Percentiles rank a stretch among this genome's conserved stretches.
Evolutionary conservation across 345 rosid species (phyloP).

Genomic region (Eucalyptus lansdowneana): DNA sequence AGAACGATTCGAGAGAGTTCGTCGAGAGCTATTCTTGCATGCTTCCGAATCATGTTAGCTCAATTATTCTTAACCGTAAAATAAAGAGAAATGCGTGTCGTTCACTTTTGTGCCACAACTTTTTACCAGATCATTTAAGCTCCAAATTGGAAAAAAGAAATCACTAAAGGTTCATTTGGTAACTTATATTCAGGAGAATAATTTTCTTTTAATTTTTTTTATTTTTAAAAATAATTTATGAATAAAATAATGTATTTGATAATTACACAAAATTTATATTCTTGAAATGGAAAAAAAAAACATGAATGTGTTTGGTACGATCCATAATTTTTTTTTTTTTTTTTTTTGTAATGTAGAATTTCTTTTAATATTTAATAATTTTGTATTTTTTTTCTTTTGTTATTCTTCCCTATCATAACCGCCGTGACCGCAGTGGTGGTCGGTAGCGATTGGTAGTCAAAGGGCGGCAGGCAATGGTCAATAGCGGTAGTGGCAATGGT

Average conservation of each 20-base stretch:
- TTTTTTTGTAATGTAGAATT: too few species aligned
- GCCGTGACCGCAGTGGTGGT: accelerated
- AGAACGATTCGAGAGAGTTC: not conserved
- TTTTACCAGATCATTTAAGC: accelerated
- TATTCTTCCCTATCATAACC: accelerated
- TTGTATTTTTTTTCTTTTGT: too few species aligned
- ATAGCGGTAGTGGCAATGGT: accelerated
- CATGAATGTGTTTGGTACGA: accelerated
- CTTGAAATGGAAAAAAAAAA: too few species aligned
- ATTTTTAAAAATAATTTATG: too few species aligned
- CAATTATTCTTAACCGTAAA: not conserved
- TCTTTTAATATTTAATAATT: too few species aligned
- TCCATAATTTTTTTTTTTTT: too few species aligned
- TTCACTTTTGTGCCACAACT: accelerated
- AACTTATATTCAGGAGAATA: accelerated
- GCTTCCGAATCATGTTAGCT: not conserved
- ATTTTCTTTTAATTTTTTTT: too few species aligned
- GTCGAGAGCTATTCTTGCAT: not conserved
- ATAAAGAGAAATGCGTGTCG: not conserved
- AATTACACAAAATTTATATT: too few species aligned
- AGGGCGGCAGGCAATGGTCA: accelerated
- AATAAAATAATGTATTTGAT: too few species aligned
- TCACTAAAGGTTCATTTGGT: too few species aligned
- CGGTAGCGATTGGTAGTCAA: accelerated
- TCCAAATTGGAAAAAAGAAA: not conserved